Conservation (phyloP, 129 eudicot genomes). For the Kitagawia praeruptora region DNA sequence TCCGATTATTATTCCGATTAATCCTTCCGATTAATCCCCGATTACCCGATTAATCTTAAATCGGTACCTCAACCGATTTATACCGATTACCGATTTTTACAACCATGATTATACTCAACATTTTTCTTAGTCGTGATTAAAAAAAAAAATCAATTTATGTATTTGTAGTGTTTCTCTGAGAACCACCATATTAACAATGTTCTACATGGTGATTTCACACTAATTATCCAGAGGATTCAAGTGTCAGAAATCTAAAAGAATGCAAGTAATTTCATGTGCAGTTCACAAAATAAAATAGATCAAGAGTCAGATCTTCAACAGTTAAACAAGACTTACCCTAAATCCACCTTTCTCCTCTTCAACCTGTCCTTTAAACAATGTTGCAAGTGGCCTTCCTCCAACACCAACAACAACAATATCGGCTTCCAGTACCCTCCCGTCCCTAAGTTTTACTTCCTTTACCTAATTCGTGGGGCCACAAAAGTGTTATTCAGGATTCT, state of each 20-base stretch:
- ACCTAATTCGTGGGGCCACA: conserved; percentile 41
- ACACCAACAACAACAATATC: conserved; percentile 96
- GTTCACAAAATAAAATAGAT: background rate
- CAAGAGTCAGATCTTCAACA: background rate
- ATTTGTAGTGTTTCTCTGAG: background rate
- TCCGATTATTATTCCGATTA: too few species aligned
- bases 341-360: conserved; percentile 98
- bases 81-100: too few species aligned
- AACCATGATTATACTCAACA: background rate
- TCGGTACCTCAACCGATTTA: too few species aligned
- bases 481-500: background rate
- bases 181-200: background rate
- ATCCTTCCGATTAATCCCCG: too few species aligned
- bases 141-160: background rate
- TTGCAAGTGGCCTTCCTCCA: conserved; percentile 81
- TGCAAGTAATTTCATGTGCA: background rate
- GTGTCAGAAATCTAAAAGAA: too few species aligned
- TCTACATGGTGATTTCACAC: background rate
- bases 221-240: background rate
- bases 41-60: too few species aligned
- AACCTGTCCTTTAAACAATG: conserved; percentile 83
- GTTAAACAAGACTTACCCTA: conserved; percentile 41
- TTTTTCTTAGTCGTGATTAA: background rate
- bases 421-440: conserved; percentile 90
- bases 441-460: conserved; percentile 74